phyloP scores from a whole-genome alignment of 2,329 filamentous ascomycete genomes.

The Epicoccum sorghinum region DNA sequence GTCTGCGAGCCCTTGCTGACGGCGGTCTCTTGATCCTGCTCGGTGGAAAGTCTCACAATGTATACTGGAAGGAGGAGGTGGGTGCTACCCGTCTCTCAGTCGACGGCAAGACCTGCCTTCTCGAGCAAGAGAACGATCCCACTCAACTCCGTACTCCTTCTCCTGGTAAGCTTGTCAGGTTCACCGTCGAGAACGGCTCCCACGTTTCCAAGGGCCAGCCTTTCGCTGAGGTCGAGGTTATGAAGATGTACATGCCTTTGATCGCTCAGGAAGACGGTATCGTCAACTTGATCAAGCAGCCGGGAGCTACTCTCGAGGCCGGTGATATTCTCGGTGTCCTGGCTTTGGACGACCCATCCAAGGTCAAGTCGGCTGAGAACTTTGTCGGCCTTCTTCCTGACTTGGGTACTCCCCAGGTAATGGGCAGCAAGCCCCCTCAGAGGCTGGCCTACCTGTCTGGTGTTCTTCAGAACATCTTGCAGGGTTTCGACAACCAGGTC shows the following conservation, averaged over 20 bases:
- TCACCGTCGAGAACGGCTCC: conserved; percentile 91
- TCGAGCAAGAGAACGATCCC: conserved; percentile 98
- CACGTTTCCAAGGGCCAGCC: conserved; percentile 91
- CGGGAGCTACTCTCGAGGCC: conserved; percentile 94
- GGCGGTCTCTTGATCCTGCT: conserved; percentile 91
- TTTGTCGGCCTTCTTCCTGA: conserved; percentile 91
- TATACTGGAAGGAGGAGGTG: conserved; percentile 99
- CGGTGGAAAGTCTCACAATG: conserved; percentile 91
- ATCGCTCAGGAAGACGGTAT: conserved; percentile 93
- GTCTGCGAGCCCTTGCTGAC: conserved; percentile 89
- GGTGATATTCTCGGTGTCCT: conserved; percentile 99
- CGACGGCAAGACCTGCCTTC: conserved; percentile 95
- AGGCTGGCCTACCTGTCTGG: conserved; percentile 77
- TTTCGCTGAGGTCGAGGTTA: conserved; percentile 97
- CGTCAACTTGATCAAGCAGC: conserved; percentile 98
- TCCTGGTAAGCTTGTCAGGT: conserved; percentile 98
- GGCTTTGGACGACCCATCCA: conserved; percentile 90
- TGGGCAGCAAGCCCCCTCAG: conserved; percentile 91
- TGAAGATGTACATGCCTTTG: conserved; percentile 99
- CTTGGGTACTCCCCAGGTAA: conserved; percentile 82
- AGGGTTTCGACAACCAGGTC: conserved; percentile 95
- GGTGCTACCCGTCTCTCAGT: conserved; percentile 94
- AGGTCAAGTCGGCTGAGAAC: conserved; percentile 94
- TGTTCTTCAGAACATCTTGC: conserved; percentile 84
- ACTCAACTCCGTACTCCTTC: conserved; percentile 94